Base-by-base conservation (phyloP, 23 red algal species). In the Gracilaria gracilis region DNA sequence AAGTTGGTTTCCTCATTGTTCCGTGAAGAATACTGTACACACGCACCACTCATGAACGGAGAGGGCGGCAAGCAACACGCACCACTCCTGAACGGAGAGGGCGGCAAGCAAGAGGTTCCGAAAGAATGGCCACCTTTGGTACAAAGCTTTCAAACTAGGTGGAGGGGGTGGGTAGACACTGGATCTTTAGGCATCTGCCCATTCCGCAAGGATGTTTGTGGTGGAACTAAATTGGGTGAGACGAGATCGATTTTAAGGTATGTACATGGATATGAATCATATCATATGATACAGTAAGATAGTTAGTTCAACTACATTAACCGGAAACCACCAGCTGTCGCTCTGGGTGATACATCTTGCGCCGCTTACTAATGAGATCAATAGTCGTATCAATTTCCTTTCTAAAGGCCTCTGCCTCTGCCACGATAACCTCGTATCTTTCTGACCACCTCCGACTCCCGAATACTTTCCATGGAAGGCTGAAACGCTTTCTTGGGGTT, bases 311-410 rank as follows among this genome's bases (percentile, higher is more conserved):
- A 32, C 28, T 5, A 42, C 36, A 46, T 74, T 20, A 77, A 28
- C 42, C 15, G 50, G 38, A 77, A 77, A 50, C 72, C 3, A 50
- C 21, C 23, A 51, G 7, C 14, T 16, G 23, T 46, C 8, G 72
- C n/a, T 51, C 46, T 15, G 23, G 39, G 1, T 77, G 25, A 1
- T 0, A 31, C 72, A 77, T 4, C 23, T 34, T 48, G 23, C 72
- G 72, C 32, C 72, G 72, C 72, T 77, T 77, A 6, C 39, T 28
- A 9, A 77, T 6, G 25, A 77, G 38, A 7, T 77, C 72, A 8
- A 77, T 77, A 27, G 72, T 51, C 36, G 72, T 15, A 51, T 77
- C 42, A 35, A 77, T 77, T 25, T 77, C 72, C 24, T 77, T 13
- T 23, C 72, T 42, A 20, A 77, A 77, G 1, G 72, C 72, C 23